phyloP scores from a whole-genome alignment of 768 basidiomycete species.

The Auriculariales sp. region DNA sequence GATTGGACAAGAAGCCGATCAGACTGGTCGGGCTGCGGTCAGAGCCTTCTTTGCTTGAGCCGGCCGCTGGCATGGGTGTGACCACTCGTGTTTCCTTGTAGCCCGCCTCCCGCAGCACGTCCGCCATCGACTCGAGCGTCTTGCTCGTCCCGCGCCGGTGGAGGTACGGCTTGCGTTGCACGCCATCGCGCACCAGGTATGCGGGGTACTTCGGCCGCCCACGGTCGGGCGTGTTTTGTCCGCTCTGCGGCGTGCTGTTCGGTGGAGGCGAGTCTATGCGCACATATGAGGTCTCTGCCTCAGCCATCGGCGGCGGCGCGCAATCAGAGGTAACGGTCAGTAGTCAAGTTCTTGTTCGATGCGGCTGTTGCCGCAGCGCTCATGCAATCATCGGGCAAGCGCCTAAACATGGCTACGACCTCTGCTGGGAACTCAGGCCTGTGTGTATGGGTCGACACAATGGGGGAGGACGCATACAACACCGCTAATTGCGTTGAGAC shows the following conservation, averaged over 20 bases:
- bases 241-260: not conserved
- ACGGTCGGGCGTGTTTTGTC: constrained; percentile 22
- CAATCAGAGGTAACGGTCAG: too few relatives aligned
- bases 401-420: too few relatives aligned
- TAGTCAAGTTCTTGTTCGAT: too few relatives aligned
- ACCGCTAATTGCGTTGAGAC: too few relatives aligned
- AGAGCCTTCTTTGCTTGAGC: constrained; percentile 14
- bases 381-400: too few relatives aligned
- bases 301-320: too few relatives aligned
- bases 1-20: constrained; percentile 37
- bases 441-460: too few relatives aligned
- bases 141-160: constrained; percentile 68
- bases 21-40: constrained; percentile 17
- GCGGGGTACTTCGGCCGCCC: constrained; percentile 38
- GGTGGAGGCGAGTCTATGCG: too few relatives aligned
- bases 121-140: constrained; percentile 73
- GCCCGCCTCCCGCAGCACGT: constrained; percentile 73
- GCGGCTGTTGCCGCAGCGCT: too few relatives aligned
- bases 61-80: constrained; percentile 62
- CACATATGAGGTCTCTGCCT: too few relatives aligned
- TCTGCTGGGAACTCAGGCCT: too few relatives aligned
- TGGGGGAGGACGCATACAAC: too few relatives aligned
- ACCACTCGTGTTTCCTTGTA: constrained; percentile 87
- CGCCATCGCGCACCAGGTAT: constrained; percentile 25
- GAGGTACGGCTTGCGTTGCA: constrained; percentile 40